Base-by-base conservation (phyloP, 805 yeast genomes). In the Teunomyces aglyptinius region DNA sequence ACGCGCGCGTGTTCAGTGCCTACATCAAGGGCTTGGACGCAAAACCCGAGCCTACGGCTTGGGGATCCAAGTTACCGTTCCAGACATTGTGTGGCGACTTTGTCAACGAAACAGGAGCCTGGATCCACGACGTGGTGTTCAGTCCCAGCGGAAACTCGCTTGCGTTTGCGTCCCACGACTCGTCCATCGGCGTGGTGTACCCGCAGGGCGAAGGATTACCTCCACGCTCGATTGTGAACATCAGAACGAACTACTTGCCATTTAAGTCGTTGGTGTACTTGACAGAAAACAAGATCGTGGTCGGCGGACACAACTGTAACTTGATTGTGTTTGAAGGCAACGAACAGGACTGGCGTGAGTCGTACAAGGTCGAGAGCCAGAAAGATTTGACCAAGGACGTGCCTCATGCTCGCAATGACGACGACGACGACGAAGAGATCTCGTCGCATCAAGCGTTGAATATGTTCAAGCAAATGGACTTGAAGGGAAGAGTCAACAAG, bases 31-130 rank as follows among this genome's bases (percentile, higher is more conserved):
- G 94, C 5, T 77, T 92, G 53, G 99, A 94, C 61, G 70, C 78
- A 34, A 87, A 87, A 59, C 96, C 96, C 1, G 81, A 73, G 22
- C 80, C 94, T 2, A 73, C 92, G 0, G 82, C 81, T 19, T 94
- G 99, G 98, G 99, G 98, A 47, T 86, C 87, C 50, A 85, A 92
- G 62, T 80, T 94, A 64, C 99, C 99, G 24, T 94, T 94, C 76
- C 91, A 86, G 67, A 89, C 96, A 1, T 68, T 89, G 49, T 85
- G 91, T 65, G 96, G 96, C 20, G 96, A 90, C 64, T 82, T 74
- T 63, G 74, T 81, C 55, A 67, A 71, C 50, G 78, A 81, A 54
- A 79, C 84, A 39, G 90, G 90, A 35, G 86, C 95, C 26, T 94
- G 97, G 95, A 82, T 92, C 50, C 97, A 94, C 63, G 96, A 81